Conservation (phyloP, 225 moss, liverwort and hornwort species). For the Polytrichum commune region DNA sequence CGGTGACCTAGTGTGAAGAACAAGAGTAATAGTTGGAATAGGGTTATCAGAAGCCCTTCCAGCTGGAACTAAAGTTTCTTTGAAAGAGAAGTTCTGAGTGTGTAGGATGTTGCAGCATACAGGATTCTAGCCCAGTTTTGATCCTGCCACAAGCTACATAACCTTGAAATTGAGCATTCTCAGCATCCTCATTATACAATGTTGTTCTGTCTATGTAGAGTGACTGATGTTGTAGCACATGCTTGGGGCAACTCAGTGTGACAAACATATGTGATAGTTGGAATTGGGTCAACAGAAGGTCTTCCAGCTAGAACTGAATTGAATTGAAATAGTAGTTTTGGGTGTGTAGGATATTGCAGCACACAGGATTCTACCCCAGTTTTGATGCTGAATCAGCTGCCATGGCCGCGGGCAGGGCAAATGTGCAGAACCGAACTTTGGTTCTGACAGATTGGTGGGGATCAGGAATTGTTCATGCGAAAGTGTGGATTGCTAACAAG, state of each 20-base stretch:
- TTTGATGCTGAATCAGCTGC: constrained; percentile 49
- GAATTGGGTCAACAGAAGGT: too few relatives aligned
- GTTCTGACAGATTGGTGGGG: constrained; percentile 60
- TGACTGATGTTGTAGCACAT: too few relatives aligned
- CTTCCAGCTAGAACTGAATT: not conserved
- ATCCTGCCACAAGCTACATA: constrained; percentile 3
- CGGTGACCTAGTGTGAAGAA: too few relatives aligned
- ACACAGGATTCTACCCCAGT: constrained; percentile 45
- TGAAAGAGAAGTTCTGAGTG: not conserved
- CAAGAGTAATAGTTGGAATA: too few relatives aligned
- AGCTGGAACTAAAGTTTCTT: not conserved
- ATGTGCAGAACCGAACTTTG: constrained; percentile 59
- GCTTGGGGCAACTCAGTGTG: too few relatives aligned
- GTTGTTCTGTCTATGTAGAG: too few relatives aligned
- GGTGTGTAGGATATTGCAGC: constrained; percentile 50
- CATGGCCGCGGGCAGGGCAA: constrained; percentile 50
- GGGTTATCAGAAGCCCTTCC: too few relatives aligned
- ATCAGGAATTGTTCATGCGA: constrained; percentile 55
- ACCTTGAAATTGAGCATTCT: too few relatives aligned
- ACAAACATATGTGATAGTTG: too few relatives aligned
- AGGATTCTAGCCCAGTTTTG: constrained; percentile 51
- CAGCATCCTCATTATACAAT: too few relatives aligned
- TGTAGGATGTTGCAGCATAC: constrained; percentile 56
- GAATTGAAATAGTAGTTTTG: not conserved
- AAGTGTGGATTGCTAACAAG: constrained; percentile 68